These are phyloP conservation scores for Aspergillus ibericus DNA, from an alignment of 2,329 filamentous ascomycete species.

Conservation along the genomic window DNA sequence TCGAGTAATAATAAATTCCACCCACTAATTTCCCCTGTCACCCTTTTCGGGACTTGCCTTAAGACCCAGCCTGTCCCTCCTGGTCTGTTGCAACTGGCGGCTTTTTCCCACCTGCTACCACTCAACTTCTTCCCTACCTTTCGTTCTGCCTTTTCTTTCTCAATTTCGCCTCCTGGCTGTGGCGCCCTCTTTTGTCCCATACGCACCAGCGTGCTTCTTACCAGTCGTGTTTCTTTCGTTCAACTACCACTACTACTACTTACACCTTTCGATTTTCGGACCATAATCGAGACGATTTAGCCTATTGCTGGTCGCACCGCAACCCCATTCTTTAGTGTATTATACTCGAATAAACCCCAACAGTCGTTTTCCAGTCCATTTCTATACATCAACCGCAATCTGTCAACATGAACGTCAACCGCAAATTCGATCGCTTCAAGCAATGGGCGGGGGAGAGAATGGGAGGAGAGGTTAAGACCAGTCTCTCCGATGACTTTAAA, in stretches of 20 bases:
- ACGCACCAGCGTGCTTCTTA: neutral
- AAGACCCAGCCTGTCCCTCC: constrained; percentile 10
- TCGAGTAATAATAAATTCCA: neutral
- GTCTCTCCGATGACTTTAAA: constrained; percentile 87
- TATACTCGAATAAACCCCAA: neutral
- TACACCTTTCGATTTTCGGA: neutral
- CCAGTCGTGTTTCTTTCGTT: neutral
- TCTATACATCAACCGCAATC: neutral
- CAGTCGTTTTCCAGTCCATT: neutral
- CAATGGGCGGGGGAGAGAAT: constrained; percentile 98
- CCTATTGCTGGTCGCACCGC: neutral
- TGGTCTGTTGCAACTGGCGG: constrained; percentile 13
- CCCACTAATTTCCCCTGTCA: neutral
- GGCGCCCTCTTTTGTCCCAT: constrained; percentile 1
- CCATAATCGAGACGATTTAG: neutral
- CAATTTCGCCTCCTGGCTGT: constrained; percentile 2
- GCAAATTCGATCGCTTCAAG: constrained; percentile 92
- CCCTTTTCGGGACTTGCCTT: constrained; percentile 3
- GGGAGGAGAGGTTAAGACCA: constrained; percentile 85
- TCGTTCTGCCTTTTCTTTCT: constrained; percentile 8
- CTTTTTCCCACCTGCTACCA: neutral
- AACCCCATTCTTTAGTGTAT: neutral
- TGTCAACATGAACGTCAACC: constrained; percentile 63
- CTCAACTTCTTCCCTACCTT: neutral
- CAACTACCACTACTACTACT: neutral